Conservation (phyloP, 192 early-diverging fungal species). For the Gigaspora rosea region DNA sequence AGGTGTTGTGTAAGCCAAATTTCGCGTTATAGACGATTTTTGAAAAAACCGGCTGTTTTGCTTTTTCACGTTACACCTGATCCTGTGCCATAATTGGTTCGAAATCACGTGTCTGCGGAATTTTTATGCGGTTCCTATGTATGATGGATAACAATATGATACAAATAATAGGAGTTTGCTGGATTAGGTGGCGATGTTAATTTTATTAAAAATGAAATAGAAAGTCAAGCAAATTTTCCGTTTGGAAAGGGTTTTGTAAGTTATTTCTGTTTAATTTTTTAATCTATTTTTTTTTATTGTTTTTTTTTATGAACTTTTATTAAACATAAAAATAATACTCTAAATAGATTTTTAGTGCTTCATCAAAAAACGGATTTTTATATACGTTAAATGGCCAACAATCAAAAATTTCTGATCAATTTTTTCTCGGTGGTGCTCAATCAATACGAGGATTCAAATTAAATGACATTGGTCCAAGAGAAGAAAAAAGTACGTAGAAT, state of each 20-base stretch:
- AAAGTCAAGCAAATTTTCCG: slow-evolving; percentile 62
- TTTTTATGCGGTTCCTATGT: too few species aligned
- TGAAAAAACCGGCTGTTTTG: too few species aligned
- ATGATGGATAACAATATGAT: not conserved
- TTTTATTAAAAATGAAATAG: slow-evolving; percentile 70
- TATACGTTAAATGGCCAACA: slow-evolving; percentile 53
- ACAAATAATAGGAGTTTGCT: slow-evolving; percentile 60
- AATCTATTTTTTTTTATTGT: slow-evolving; percentile 30
- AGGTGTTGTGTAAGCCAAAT: too few species aligned
- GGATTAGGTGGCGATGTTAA: slow-evolving; percentile 83
- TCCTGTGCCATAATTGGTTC: too few species aligned
- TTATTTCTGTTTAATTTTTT: not conserved
- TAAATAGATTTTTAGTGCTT: slow-evolving; percentile 45
- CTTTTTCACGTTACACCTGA: too few species aligned
- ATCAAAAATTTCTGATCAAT: slow-evolving; percentile 81
- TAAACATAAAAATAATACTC: not conserved
- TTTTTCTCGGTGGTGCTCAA: slow-evolving; percentile 85
- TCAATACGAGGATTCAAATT: slow-evolving; percentile 87
- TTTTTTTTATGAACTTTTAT: slow-evolving; percentile 2
- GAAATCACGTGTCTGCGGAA: too few species aligned
- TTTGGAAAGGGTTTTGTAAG: slow-evolving; percentile 62
- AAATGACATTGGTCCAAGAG: slow-evolving; percentile 85
- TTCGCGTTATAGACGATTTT: too few species aligned
- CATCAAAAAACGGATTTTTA: slow-evolving; percentile 63
- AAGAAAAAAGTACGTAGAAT: slow-evolving; percentile 62